Percentiles rank a stretch among this genome's conserved stretches.
These are phyloP conservation scores for Celoporthe dispersa DNA, from an alignment of 2,329 filamentous ascomycete genomes.

Conservation along the genomic window DNA sequence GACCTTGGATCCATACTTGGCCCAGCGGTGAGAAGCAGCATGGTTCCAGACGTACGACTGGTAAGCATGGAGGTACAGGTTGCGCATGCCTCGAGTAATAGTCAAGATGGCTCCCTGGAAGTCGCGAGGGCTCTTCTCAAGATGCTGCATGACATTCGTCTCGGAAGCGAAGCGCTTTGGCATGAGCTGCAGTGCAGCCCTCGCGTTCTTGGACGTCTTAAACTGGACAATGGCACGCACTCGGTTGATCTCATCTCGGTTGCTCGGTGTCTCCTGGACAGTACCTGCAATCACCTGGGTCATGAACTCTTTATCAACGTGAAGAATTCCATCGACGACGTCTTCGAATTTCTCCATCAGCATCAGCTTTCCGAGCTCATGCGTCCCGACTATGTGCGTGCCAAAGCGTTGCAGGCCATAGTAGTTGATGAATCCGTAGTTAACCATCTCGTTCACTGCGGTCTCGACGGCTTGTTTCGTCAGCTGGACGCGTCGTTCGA, in stretches of 20 bases:
- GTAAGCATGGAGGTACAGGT: slow-evolving; percentile 97
- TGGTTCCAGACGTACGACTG: slow-evolving; percentile 95
- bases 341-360: slow-evolving; percentile 80
- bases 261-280: slow-evolving; percentile 53
- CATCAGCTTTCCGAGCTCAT: slow-evolving; percentile 82
- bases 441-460: slow-evolving; percentile 68
- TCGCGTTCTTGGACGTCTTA: slow-evolving; percentile 61
- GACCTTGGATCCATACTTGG: slow-evolving; percentile 71
- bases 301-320: slow-evolving; percentile 69
- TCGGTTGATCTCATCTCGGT: slow-evolving; percentile 77
- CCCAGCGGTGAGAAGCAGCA: slow-evolving; percentile 80
- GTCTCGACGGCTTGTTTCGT: slow-evolving; percentile 55
- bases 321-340: slow-evolving; percentile 77
- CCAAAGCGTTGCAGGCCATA: slow-evolving; percentile 98
- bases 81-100: slow-evolving; percentile 80
- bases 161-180: slow-evolving; percentile 86
- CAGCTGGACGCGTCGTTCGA: slow-evolving; percentile 51
- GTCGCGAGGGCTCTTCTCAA: slow-evolving; percentile 67
- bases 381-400: slow-evolving; percentile 83
- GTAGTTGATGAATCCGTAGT: slow-evolving; percentile 93
- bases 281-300: slow-evolving; percentile 53
- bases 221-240: slow-evolving; percentile 80
- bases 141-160: slow-evolving; percentile 75
- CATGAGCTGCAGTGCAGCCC: slow-evolving; percentile 59
- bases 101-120: slow-evolving; percentile 79